Base-by-base conservation (phyloP, 2,329 filamentous ascomycete genomes). In the Talaromyces sp. region DNA sequence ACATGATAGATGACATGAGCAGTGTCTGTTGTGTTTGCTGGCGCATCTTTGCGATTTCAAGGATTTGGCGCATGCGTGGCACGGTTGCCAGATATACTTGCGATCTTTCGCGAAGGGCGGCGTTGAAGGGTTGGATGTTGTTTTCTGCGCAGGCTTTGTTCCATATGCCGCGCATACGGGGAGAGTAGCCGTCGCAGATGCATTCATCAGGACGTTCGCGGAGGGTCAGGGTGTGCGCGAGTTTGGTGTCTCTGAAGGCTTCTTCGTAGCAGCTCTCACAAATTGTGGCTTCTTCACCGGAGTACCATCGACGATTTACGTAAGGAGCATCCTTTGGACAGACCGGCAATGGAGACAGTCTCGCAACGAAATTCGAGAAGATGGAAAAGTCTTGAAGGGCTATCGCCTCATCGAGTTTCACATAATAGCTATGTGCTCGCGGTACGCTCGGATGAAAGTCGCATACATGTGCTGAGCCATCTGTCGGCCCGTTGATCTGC, bases 241-340 rank as follows among this genome's bases (percentile, higher is more conserved):
- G 58, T 6, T 9, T 41, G 22, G 63, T 65, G 19, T 37, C 47
- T 39, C 63, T 49, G 31, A 65, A 56, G 2, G 63, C 63, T 57
- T 65, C 57, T 39, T 65, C 63, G n/a, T 56, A 65, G 22, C 63
- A 65, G 49, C 57, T 65, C 15, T 57, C 63, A 37, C 63, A 65
- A 27, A 65, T 65, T 5, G 63, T 65, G 37, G 63, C 58, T 27
- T 65, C 63, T 19, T 39, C 58, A 10, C 63, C 58, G n/a, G 49
- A 49, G 15, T 61, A 65, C 63, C 63, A 65, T 19, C n/a, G 17
- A 15, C 63, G 63, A 37, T 61, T 61, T 19, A 17, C 25, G n/a
- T 43, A n/a, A 4, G 49, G 57, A 15, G 1, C 57, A 39, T 65
- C 63, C 2, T 45, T 65, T 7, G 63, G 63, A 61, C 63, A 65